Percentiles rank a stretch among this genome's conserved stretches.
These are phyloP conservation scores for Ophiostoma triangulosporum DNA, from an alignment of 2,329 filamentous ascomycete genomes.

Conservation along the genomic window DNA sequence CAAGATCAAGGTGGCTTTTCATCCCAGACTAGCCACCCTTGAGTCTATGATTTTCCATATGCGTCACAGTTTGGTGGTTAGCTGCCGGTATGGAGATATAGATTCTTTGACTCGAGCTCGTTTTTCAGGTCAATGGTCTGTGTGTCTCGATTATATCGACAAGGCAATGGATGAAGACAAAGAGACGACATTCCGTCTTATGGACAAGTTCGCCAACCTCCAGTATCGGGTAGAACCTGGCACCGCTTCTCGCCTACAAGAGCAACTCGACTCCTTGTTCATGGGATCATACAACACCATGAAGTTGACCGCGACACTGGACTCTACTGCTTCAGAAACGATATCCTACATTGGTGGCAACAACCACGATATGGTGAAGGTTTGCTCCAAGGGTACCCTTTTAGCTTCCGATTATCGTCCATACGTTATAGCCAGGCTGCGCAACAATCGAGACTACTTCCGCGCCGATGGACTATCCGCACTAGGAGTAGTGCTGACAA, in stretches of 20 bases:
- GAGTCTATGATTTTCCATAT: not conserved
- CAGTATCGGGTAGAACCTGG: not conserved
- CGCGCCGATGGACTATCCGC: not conserved
- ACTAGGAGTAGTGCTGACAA: not conserved
- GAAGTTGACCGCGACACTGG: not conserved
- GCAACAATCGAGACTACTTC: not conserved
- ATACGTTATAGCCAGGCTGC: not conserved
- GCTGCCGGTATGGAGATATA: no score
- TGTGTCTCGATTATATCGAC: not conserved
- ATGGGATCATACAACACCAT: no score
- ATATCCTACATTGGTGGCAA: not conserved
- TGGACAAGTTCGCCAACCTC: not conserved
- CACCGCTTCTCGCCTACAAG: no score
- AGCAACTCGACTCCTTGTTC: no score
- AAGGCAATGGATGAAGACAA: not conserved
- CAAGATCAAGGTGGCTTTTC: not conserved
- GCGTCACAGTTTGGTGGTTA: not conserved
- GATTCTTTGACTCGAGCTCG: no score
- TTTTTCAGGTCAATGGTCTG: no score
- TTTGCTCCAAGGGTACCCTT: not conserved
- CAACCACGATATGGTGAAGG: not conserved
- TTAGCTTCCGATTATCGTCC: accelerated
- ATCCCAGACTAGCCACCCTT: not conserved
- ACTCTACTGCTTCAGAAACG: not conserved
- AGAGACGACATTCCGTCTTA: not conserved